Evolutionary conservation across 208 protist species (phyloP).

Genomic region (Naegleria fowleri): DNA sequence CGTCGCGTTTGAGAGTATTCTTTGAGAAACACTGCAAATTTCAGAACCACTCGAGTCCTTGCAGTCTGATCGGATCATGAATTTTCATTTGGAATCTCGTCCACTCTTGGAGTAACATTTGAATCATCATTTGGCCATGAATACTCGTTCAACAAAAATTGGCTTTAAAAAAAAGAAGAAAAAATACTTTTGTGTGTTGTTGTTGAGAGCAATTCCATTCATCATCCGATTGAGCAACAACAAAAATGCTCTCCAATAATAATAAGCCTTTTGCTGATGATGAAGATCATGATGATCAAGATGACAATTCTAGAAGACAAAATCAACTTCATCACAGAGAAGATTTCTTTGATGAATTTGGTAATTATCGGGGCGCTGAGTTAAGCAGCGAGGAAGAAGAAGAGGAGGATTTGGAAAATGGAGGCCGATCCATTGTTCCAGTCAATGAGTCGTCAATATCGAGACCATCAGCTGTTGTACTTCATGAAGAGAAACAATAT

Average conservation of each 20-base stretch:
- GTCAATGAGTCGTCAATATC: not conserved
- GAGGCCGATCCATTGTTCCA: not conserved
- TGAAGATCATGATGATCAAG: not conserved
- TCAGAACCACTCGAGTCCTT: too few species aligned
- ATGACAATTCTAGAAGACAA: not conserved
- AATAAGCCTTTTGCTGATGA: not conserved
- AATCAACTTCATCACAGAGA: not conserved
- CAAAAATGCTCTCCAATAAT: not conserved
- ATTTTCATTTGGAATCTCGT: too few species aligned
- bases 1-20: too few species aligned
- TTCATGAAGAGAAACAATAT: slow-evolving; percentile 85
- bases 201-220: not conserved
- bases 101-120: too few species aligned
- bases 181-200: too few species aligned
- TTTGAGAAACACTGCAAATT: too few species aligned
- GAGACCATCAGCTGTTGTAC: slow-evolving; percentile 48
- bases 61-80: too few species aligned
- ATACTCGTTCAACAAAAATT: too few species aligned
- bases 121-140: too few species aligned
- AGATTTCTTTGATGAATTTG: slow-evolving; percentile 6
- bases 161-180: too few species aligned
- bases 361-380: not conserved
- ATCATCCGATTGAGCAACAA: not conserved
- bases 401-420: not conserved
- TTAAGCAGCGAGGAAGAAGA: not conserved